phyloP scores from a whole-genome alignment of 768 basidiomycete genomes.

The Boletus coccyginus region DNA sequence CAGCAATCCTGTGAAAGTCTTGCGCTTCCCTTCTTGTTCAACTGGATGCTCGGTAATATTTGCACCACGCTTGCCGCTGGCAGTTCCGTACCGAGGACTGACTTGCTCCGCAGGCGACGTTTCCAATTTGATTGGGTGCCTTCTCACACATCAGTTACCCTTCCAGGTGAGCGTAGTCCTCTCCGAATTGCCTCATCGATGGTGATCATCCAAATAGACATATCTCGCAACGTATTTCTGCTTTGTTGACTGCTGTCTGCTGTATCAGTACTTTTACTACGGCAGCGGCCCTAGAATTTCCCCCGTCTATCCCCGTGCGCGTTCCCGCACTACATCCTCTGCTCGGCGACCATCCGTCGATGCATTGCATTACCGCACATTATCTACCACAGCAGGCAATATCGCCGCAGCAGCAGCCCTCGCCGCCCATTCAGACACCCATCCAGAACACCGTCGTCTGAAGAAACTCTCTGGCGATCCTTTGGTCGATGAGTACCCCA shows the following conservation, averaged over 20 bases:
- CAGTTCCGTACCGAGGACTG: conserved; percentile 1
- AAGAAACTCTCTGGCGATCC: conserved; percentile 28
- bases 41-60: conserved; percentile 82
- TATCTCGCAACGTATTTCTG: conserved; percentile 93
- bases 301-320: conserved; percentile 36
- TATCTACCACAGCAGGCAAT: conserved; percentile 68
- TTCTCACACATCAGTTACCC: conserved; percentile 89
- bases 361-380: conserved; percentile 62
- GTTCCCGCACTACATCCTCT: conserved; percentile 41
- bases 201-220: conserved; percentile 46
- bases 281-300: conserved; percentile 36
- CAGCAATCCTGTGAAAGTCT: conserved; percentile 84
- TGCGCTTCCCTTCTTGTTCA: conserved; percentile 88
- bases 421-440: conserved; percentile 59
- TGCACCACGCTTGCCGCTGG: conserved; percentile 2
- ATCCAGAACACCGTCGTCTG: conserved; percentile 31
- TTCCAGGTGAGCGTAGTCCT: conserved; percentile 71
- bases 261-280: conserved; percentile 84
- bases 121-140: conserved; percentile 88
- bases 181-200: conserved; percentile 3
- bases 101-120: conserved; percentile 64
- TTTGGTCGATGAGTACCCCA: conserved; percentile 18
- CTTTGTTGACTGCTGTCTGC: conserved; percentile 70
- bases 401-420: conserved; percentile 71
- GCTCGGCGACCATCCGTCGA: conserved; percentile 52